Base-by-base conservation (phyloP, 768 basidiomycete species). In the Cantharellus cinnabarinus region DNA sequence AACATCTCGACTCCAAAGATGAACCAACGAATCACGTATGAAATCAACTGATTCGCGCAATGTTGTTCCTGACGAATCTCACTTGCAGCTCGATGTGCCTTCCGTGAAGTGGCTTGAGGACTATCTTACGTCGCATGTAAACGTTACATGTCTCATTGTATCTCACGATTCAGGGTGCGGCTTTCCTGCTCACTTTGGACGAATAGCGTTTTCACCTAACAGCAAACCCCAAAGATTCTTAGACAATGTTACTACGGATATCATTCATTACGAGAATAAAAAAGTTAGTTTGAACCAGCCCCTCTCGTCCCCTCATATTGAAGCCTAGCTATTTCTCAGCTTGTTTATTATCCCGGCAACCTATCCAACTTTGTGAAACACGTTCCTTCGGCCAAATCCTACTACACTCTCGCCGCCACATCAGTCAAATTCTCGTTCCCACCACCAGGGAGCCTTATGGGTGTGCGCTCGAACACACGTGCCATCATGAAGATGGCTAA, bases 341-440 rank as follows among this genome's bases (percentile, higher is more conserved):
- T 98, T 63, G 89, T 83, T 51, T 94, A 90, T 73, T 97, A 97
- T 71, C 81, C 79, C 40, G 93, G 93, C 59, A 94, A 94, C 71
- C 79, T 98, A 41, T 88, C 88, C 44, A 72, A 78, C 39, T 97
- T 98, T 69, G 93, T 95, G 58, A 83, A 79, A 66, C 78, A 80
- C 63, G 88, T 90, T 64, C 93, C 93, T 2, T 86, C 91, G 67
- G 94, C 91, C 42, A 89, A 82, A 72, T 89, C 91, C 2, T 98
- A 95, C 76, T 98, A 97, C 75, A 93, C 89, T 41, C 80, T 98
- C 34, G 83, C 88, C 41, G 93, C 90, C 3, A 90, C 86, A 59
- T 82, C 86, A 61, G 82, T 95, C 73, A 91, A 89, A 72, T 94
- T 98, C 74, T 74, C 88, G 41, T 98, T 98, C 79, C 93, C 93